These are phyloP conservation scores for Triticum monococcum DNA, from an alignment of 176 grass and related monocot species.

Conservation along the genomic window DNA sequence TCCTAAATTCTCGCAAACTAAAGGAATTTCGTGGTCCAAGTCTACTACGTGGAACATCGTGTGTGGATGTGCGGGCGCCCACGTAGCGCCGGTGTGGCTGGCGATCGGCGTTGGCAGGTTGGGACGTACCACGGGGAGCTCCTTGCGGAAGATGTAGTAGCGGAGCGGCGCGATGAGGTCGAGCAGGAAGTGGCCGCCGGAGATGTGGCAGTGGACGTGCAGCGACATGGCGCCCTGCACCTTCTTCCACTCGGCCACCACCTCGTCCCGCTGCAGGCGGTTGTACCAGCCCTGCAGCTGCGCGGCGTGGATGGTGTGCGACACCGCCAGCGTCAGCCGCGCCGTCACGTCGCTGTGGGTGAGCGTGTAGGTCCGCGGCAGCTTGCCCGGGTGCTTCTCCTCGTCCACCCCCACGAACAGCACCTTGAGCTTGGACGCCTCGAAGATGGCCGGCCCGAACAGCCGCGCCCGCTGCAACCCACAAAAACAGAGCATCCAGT, in stretches of 20 bases:
- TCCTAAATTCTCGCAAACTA: no score
- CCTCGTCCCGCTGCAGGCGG: constrained; percentile 89
- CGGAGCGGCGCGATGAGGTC: constrained; percentile 89
- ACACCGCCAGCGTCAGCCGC: constrained; percentile 79
- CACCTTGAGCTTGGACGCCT: constrained; percentile 97
- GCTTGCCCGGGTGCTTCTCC: constrained; percentile 50
- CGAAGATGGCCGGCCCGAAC: constrained; percentile 90
- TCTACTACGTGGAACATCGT: constrained; percentile 49
- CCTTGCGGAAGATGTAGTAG: constrained; percentile 91
- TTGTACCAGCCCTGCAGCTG: constrained; percentile 99
- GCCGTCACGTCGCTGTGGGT: constrained; percentile 97
- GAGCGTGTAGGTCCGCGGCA: constrained; percentile 86
- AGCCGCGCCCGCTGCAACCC: constrained; percentile 64
- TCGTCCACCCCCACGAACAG: constrained; percentile 72
- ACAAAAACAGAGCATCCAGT: background rate
- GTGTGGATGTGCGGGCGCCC: no score
- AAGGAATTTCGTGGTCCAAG: background rate
- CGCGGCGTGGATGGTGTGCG: constrained; percentile 73
- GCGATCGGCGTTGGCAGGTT: background rate
- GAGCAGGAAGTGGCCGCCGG: constrained; percentile 92
- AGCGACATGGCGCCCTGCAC: constrained; percentile 80
- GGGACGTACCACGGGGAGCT: constrained; percentile 80
- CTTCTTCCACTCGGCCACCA: constrained; percentile 97
- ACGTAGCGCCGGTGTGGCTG: background rate
- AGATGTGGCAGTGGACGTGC: constrained; percentile 99